Evolutionary conservation across 768 basidiomycete species (phyloP).

Genomic region (Lactarius sanguifluus): DNA sequence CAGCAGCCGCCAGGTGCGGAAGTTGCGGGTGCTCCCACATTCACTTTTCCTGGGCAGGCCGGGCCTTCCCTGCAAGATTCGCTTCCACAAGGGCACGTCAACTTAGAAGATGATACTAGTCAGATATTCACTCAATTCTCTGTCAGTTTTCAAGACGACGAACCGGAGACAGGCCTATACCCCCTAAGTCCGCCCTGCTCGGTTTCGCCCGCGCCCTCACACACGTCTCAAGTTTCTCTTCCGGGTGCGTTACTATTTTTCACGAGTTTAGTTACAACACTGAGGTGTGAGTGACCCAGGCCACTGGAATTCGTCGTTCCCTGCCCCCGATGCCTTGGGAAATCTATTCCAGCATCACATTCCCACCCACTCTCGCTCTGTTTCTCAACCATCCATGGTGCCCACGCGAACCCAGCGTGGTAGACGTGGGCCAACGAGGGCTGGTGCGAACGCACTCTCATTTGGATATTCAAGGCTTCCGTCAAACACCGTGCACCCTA

Average conservation of each 20-base stretch:
- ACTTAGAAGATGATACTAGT: neutral
- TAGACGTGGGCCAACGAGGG: neutral
- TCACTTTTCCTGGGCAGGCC: neutral
- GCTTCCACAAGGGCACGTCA: neutral
- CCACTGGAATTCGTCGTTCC: no score
- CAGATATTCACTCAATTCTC: neutral
- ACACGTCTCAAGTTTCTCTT: neutral
- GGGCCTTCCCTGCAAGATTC: neutral
- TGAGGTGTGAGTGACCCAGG: neutral
- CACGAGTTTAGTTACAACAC: neutral
- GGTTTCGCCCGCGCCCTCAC: neutral
- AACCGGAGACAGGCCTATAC: neutral
- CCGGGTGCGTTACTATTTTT: neutral
- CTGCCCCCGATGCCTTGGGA: neutral
- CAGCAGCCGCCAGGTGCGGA: conserved; percentile 15
- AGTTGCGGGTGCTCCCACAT: neutral
- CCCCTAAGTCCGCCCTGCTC: conserved; percentile 1
- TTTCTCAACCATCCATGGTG: conserved; percentile 2
- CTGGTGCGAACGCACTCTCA: neutral
- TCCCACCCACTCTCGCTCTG: neutral
- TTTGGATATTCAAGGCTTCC: neutral
- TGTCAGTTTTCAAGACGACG: neutral
- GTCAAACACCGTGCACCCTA: neutral
- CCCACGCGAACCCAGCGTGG: neutral
- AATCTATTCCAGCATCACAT: neutral